These are phyloP conservation scores for Calonectria henricotiae DNA, from an alignment of 2,329 filamentous ascomycete genomes.

Conservation along the genomic window DNA sequence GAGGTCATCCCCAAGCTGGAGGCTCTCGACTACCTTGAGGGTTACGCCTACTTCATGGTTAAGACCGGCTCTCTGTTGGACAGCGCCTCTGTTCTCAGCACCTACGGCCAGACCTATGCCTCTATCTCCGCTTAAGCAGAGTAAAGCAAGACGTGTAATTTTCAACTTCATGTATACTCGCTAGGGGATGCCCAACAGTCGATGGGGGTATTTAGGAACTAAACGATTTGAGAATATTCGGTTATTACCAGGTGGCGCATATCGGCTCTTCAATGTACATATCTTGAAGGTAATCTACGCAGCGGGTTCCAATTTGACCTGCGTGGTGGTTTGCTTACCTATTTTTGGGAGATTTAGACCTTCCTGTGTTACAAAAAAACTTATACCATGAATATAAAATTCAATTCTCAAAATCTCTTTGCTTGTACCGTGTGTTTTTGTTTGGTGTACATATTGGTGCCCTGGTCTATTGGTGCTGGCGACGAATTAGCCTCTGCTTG, in stretches of 20 bases:
- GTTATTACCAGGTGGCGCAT: constrained; percentile 48
- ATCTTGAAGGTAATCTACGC: constrained; percentile 48
- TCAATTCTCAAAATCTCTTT: constrained; percentile 40
- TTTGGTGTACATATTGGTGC: neutral
- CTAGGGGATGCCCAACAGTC: constrained; percentile 56
- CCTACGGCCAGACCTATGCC: constrained; percentile 68
- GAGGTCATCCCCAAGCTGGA: constrained; percentile 68
- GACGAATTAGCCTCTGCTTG: neutral
- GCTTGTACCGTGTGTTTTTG: neutral
- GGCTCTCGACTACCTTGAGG: constrained; percentile 67
- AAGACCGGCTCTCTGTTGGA: constrained; percentile 63
- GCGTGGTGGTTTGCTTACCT: constrained; percentile 38
- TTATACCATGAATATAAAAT: constrained; percentile 37
- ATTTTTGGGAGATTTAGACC: constrained; percentile 38
- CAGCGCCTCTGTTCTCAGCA: constrained; percentile 60
- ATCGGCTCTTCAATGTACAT: constrained; percentile 54
- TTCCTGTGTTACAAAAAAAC: constrained; percentile 37
- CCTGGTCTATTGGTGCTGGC: neutral
- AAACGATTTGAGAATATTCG: constrained; percentile 45
- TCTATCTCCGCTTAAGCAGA: constrained; percentile 50
- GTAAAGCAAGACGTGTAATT: constrained; percentile 25
- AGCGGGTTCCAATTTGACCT: constrained; percentile 26
- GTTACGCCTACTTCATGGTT: constrained; percentile 74
- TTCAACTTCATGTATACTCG: constrained; percentile 61
- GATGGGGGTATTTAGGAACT: constrained; percentile 46